Base-by-base conservation (phyloP, 768 basidiomycete species). In the Pisolithus orientalis region DNA sequence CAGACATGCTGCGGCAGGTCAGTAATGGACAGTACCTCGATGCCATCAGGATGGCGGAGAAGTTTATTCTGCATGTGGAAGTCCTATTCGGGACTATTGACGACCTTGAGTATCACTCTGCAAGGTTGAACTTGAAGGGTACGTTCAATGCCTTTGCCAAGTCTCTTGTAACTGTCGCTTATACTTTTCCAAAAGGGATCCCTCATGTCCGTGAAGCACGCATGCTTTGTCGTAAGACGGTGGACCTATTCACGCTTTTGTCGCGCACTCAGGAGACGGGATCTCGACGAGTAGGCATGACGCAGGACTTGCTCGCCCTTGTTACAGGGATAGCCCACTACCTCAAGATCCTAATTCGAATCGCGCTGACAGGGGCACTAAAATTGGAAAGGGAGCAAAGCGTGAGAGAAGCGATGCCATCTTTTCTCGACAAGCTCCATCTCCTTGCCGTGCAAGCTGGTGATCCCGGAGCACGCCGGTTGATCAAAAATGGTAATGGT, bases 301-400 rank as follows among this genome's bases (percentile, higher is more conserved):
- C 94, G 16, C 91, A 97, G 70, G 96, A 98, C 61, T 76, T 99
- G 11, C 83, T 98, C 34, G 93, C 94, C 16, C 83, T 99, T 45
- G 96, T 99, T 57, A 99, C 96, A 0, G 95, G 96, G n/a, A 78
- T 99, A 34, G 96, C 96, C 5, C 96, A 99, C 70, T 98, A 99
- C 70, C 85, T 99, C 65, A 99, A 99, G 75, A 98, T 99, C 70
- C 83, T 99, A 50, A 99, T 99, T 57, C 88, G 96, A 47, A 98
- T 99, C 56, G 94, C 96, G 3, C 76, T 99, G 44, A 97, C 96
- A 0, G 94, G 94, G 6, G 91, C 94, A 5, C 79, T 99, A 54
- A 97, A 93, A 71, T 78, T 99, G 31, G 96, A 99, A 70, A 79
- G 94, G 53, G 96, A 99, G 63, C 82, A 90, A 62, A 80, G 79